Evolutionary conservation across 2,329 filamentous ascomycete species (phyloP).

Genomic region (Stagonosporopsis vannaccii): DNA sequence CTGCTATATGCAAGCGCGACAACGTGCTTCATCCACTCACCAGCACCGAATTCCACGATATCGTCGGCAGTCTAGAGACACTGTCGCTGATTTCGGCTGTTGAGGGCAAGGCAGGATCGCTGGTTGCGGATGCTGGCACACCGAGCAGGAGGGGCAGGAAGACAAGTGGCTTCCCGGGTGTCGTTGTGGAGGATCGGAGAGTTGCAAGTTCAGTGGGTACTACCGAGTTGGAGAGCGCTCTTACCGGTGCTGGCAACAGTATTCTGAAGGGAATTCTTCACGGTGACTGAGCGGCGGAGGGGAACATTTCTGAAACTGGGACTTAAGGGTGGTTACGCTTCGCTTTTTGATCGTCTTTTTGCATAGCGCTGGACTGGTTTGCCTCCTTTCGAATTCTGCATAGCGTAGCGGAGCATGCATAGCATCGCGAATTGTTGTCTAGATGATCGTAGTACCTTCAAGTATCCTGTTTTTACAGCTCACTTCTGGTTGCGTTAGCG

Average conservation of each 20-base stretch:
- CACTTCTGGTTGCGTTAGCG: neutral
- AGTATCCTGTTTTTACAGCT: neutral
- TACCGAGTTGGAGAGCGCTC: slow-evolving; percentile 76
- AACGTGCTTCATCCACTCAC: slow-evolving; percentile 90
- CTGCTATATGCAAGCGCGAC: slow-evolving; percentile 80
- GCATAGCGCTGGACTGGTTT: slow-evolving; percentile 12
- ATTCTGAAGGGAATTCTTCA: slow-evolving; percentile 46
- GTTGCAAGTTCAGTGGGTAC: slow-evolving; percentile 82
- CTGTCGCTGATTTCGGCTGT: slow-evolving; percentile 77
- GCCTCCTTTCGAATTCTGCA: slow-evolving; percentile 3
- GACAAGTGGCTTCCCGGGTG: slow-evolving; percentile 52
- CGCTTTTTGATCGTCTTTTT: neutral
- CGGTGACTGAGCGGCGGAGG: neutral
- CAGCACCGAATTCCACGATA: slow-evolving; percentile 91
- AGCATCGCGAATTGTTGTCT: slow-evolving; percentile 14
- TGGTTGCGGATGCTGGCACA: slow-evolving; percentile 66
- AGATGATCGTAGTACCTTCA: neutral
- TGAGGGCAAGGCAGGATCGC: slow-evolving; percentile 74
- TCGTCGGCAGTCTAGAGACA: slow-evolving; percentile 87
- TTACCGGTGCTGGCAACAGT: slow-evolving; percentile 61
- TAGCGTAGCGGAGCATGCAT: slow-evolving; percentile 15
- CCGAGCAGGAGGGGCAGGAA: slow-evolving; percentile 72
- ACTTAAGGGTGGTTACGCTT: neutral
- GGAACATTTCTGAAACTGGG: neutral
- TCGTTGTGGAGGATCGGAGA: slow-evolving; percentile 73